Percentiles rank a stretch among this genome's conserved stretches.
Conservation (phyloP, 305 asterid genomes). For the Fraxinus sp. region DNA sequence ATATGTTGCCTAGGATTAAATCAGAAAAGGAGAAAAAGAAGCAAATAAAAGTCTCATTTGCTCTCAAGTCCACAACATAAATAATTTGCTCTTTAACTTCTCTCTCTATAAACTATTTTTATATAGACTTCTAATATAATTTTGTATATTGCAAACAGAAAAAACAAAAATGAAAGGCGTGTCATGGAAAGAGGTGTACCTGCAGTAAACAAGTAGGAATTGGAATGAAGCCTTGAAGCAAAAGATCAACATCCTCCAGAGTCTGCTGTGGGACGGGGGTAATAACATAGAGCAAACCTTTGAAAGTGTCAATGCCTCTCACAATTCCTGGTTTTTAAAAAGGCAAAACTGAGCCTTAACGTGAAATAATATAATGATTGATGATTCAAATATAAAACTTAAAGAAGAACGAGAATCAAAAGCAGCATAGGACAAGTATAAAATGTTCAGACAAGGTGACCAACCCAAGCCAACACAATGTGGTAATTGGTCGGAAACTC, state of each 20-base stretch:
- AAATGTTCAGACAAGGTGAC: slow-evolving; percentile 28
- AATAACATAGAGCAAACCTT: slow-evolving; percentile 57
- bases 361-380: neutral
- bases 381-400: neutral
- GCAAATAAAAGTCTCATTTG: neutral
- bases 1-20: neutral
- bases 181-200: slow-evolving; percentile 38
- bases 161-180: neutral
- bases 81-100: neutral
- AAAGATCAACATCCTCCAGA: slow-evolving; percentile 74
- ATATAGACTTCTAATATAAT: neutral
- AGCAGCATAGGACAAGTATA: neutral
- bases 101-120: neutral
- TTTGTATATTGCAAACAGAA: neutral
- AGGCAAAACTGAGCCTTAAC: slow-evolving; percentile 16
- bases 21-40: neutral
- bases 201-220: slow-evolving; percentile 73
- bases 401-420: slow-evolving; percentile 2
- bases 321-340: slow-evolving; percentile 65
- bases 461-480: slow-evolving; percentile 89
- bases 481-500: slow-evolving; percentile 49
- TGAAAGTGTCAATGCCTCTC: slow-evolving; percentile 68
- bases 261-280: slow-evolving; percentile 72
- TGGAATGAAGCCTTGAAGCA: slow-evolving; percentile 77
- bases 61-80: neutral